phyloP scores from a whole-genome alignment of 2,329 filamentous ascomycete genomes.

The Aspergillus sp. region DNA sequence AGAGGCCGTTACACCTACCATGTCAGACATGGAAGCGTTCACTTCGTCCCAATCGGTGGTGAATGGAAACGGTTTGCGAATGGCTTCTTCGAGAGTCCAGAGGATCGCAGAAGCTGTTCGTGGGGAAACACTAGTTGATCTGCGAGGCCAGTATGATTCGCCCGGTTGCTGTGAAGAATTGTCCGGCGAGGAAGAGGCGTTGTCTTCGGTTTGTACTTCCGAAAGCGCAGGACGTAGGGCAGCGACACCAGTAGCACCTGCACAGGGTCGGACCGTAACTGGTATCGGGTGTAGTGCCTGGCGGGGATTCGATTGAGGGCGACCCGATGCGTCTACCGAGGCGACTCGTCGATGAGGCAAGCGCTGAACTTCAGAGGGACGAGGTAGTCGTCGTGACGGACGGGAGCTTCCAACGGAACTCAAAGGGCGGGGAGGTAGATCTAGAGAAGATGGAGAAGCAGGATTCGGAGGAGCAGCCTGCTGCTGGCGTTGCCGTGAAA shows the following conservation, averaged over 20 bases:
- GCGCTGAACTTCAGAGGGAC: conserved; percentile 44
- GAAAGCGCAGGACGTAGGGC: conserved; percentile 26
- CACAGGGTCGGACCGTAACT: conserved; percentile 19
- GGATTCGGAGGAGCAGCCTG: conserved; percentile 29
- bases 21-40: conserved; percentile 86
- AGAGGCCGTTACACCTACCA: conserved; percentile 56
- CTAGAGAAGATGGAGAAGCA: conserved; percentile 42
- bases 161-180: conserved; percentile 23
- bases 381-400: conserved; percentile 49
- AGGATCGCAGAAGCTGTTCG: conserved; percentile 86
- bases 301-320: conserved; percentile 19
- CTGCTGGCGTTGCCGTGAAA: conserved; percentile 44
- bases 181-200: conserved; percentile 25
- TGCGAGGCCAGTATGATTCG: conserved; percentile 50
- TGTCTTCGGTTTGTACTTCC: conserved; percentile 28
- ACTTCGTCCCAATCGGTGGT: conserved; percentile 82
- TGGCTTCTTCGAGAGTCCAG: conserved; percentile 84
- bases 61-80: conserved; percentile 76
- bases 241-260: conserved; percentile 13
- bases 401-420: conserved; percentile 50
- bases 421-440: conserved; percentile 42
- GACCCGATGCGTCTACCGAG: conserved; percentile 40
- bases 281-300: conserved; percentile 22
- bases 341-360: conserved; percentile 35
- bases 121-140: conserved; percentile 63